Base-by-base conservation (phyloP, 306 rosid species). In the Inga leiocalycina region DNA sequence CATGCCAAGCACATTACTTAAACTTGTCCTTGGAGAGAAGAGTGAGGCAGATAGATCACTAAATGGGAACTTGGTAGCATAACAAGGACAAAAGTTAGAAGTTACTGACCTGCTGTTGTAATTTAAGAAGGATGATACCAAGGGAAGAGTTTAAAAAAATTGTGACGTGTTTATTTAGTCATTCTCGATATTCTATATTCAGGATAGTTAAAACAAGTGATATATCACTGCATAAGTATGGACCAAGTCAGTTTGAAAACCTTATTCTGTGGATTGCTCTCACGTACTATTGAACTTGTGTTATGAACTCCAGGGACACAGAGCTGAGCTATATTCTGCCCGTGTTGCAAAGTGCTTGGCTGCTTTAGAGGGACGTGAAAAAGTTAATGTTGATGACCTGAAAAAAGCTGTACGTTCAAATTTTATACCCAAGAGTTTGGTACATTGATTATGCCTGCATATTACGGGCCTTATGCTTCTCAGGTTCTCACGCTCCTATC, bases 291-390 rank as follows among this genome's bases (percentile, higher is more conserved):
- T 75, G 77, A 61, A 62, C 74, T 69, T 67, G 72, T 79, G 54
- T 75, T 73, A 66, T 87, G 85, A 86, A 79, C 83, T 75, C 79
- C 93, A 96, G 99, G 99, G 99, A 59, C 99, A 96, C 89, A 91
- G 99, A 91, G 94, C 99, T 77, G 98, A 96, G 91, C 89, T 96
- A 77, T 96, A 92, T 89, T 93, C 99, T 81, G 93, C 97, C 76
- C 98, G 98, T 69, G 97, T 96, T 89, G 99, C 99, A 10, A 93
- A 93, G 81, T 92, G 97, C 88, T 87, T 96, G 83, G 96, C 99
- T 83, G 93, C 97, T 86, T 73, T 96, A 57, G 99, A 96, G 71
- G 99, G 99, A 82, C 94, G 99, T 68, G 99, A 96, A 86, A 92
- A 93, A 87, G 98, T 92, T 82, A 84, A 80, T 32, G 98, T 87